Conservation (phyloP, 2,329 filamentous ascomycete species). For the Colletotrichum lini region DNA sequence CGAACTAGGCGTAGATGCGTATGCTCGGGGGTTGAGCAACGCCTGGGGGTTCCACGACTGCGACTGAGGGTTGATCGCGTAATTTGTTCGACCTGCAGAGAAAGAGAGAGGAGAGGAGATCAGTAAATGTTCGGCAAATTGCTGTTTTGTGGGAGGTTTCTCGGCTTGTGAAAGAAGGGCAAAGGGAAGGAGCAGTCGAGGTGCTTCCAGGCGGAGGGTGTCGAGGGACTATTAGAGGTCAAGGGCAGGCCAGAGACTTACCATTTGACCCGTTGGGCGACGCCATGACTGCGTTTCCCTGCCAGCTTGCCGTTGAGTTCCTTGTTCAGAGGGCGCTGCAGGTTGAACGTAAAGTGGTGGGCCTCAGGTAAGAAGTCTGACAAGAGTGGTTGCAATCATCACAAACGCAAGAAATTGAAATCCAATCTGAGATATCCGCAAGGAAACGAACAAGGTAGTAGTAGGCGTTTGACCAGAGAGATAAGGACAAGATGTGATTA, state of each 20-base stretch:
- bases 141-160: neutral
- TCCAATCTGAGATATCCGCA: conserved; percentile 5
- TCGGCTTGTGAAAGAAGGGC: neutral
- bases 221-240: neutral
- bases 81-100: conserved; percentile 35
- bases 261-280: conserved; percentile 41
- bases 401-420: conserved; percentile 21
- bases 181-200: conserved; percentile 6
- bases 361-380: conserved; percentile 29
- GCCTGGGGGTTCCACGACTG: conserved; percentile 41
- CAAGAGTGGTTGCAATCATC: conserved; percentile 36
- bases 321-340: neutral
- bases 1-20: conserved; percentile 18
- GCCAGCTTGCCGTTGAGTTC: neutral
- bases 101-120: neutral
- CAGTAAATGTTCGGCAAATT: conserved; percentile 12
- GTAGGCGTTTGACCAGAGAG: conserved; percentile 1
- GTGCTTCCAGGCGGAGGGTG: conserved; percentile 12
- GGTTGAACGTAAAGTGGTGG: conserved; percentile 9
- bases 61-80: conserved; percentile 35
- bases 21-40: conserved; percentile 40
- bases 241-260: conserved; percentile 13
- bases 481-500: conserved; percentile 17
- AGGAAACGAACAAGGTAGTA: conserved; percentile 9
- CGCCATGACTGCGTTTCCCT: conserved; percentile 36